Evolutionary conservation across 2,329 filamentous ascomycete genomes (phyloP), one percentile per base, ranked within the genome.

Genomic region (Cladosporium sphaerospermum): DNA sequence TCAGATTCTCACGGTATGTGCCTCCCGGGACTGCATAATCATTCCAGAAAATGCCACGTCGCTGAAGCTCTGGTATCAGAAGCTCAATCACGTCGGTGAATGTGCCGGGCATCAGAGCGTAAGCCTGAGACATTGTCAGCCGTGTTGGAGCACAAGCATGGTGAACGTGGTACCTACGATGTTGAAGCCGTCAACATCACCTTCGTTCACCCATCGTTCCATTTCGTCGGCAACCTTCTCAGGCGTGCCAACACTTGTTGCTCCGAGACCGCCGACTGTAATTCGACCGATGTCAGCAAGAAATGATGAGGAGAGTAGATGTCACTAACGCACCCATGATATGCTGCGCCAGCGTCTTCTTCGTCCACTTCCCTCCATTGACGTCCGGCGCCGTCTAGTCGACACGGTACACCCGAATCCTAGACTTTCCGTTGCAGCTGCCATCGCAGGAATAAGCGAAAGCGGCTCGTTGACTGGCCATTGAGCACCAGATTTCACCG

Each of bases 111-210:
- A 84, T 83, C n/a, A 85, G 69, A 0, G 81, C 80, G 57, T 88
- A 86, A 1, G 80, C 81, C 70, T 68, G 39, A 11, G 11, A 14
- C 1, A 32, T 13, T 34, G 50, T 55, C 31, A 59, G 50, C 14
- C 31, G 14, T 3, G 14, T 2, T 2, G 32, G 9, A 36, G 19
- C 23, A 28, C 23, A 28, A n/a, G 23, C 5, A 41, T 4, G 23
- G 23, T 37, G 23, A 28, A 28, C 4, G 7, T 2, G 23, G 23
- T 18, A 67, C 79, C 71, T 64, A 83, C 83, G 65, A 89, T 77
- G 63, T 89, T 89, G 69, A 89, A 89, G 0, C 85, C 85, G 62
- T 89, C 85, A 1, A 89, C 78, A 58, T 87, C 85, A 0, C 82
- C 84, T 64, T 87, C 84, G 5, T 72, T 62, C 0, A 88, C 73